Percentiles rank a stretch among this genome's conserved stretches.
Conservation (phyloP, 441 rosid species). For the Erodium trifolium region DNA sequence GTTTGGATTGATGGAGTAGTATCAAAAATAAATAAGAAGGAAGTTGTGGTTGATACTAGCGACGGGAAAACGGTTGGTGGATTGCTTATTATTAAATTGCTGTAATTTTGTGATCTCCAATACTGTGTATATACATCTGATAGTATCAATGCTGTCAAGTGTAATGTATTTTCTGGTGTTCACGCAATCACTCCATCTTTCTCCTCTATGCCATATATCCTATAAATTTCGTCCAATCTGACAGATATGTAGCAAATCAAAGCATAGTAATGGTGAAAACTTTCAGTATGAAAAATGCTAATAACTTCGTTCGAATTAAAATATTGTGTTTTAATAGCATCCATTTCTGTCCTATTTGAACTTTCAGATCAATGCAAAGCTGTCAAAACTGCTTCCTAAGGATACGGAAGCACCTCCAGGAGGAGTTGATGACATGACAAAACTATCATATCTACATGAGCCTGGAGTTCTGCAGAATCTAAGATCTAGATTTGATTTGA, state of each 20-base stretch:
- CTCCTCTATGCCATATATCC: background rate
- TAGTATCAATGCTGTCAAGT: background rate
- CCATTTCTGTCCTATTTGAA: too few relatives aligned
- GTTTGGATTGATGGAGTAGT: conserved; percentile 87
- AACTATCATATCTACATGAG: conserved; percentile 88
- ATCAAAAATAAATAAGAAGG: conserved; percentile 49
- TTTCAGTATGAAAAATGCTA: background rate
- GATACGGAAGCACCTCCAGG: conserved; percentile 94
- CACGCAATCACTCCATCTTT: background rate
- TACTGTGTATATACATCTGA: background rate
- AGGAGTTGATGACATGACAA: conserved; percentile 99
- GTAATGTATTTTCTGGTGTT: background rate
- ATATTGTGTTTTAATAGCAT: conserved; percentile 1
- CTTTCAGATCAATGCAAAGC: conserved; percentile 48
- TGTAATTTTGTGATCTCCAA: background rate
- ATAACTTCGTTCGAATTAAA: background rate
- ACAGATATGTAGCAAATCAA: background rate
- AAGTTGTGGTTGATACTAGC: conserved; percentile 41
- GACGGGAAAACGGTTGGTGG: conserved; percentile 55
- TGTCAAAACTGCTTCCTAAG: conserved; percentile 74
- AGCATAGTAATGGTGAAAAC: background rate
- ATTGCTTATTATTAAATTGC: background rate
- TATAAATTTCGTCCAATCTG: too few relatives aligned
- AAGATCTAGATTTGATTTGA: conserved; percentile 74
- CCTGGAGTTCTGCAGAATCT: conserved; percentile 94